Percentiles rank a stretch among this genome's conserved stretches.
phyloP scores from a whole-genome alignment of 352 stramenopile genomes.

The Globisporangium radiosum region DNA sequence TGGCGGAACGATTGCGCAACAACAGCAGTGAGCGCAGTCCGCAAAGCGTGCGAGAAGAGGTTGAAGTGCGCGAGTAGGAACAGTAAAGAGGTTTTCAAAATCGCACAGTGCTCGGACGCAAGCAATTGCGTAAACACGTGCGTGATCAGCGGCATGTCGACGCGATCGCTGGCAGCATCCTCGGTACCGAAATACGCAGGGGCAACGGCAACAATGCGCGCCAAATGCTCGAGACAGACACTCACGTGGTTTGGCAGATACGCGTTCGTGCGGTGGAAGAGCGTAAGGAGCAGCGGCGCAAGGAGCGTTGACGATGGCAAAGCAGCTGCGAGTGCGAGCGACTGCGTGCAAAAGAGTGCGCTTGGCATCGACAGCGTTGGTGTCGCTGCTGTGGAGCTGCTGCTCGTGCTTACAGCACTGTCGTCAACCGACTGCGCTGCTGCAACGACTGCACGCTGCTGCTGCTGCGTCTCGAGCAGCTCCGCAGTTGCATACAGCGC shows the following conservation, averaged over 20 bases:
- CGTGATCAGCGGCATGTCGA: conserved; percentile 29
- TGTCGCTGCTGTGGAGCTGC: conserved; percentile 10
- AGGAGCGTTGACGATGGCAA: conserved; percentile 16
- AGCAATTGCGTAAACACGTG: conserved; percentile 58
- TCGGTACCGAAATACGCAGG: conserved; percentile 55
- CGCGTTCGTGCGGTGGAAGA: conserved; percentile 63
- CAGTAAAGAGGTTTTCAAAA: conserved; percentile 57
- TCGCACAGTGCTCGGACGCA: conserved; percentile 66
- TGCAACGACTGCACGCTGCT: conserved; percentile 32
- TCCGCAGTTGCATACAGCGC: conserved; percentile 32
- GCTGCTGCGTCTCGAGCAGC: conserved; percentile 20
- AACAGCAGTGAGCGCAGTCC: conserved; percentile 38
- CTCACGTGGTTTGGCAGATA: conserved; percentile 63
- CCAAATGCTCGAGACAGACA: conserved; percentile 60
- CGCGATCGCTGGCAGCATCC: conserved; percentile 11
- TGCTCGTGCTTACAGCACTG: conserved; percentile 21
- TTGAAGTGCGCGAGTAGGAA: conserved; percentile 66
- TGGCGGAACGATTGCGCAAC: conserved; percentile 46
- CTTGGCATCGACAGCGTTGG: conserved; percentile 1
- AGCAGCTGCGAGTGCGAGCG: conserved; percentile 46
- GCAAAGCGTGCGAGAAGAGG: conserved; percentile 43
- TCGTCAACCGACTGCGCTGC: conserved; percentile 25
- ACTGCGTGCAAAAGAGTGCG: conserved; percentile 46
- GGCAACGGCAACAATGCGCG: conserved; percentile 47
- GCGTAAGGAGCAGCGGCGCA: conserved; percentile 51